Evolutionary conservation across 208 protist species (phyloP).

Genomic region (Plasmodiophora brassicae): DNA sequence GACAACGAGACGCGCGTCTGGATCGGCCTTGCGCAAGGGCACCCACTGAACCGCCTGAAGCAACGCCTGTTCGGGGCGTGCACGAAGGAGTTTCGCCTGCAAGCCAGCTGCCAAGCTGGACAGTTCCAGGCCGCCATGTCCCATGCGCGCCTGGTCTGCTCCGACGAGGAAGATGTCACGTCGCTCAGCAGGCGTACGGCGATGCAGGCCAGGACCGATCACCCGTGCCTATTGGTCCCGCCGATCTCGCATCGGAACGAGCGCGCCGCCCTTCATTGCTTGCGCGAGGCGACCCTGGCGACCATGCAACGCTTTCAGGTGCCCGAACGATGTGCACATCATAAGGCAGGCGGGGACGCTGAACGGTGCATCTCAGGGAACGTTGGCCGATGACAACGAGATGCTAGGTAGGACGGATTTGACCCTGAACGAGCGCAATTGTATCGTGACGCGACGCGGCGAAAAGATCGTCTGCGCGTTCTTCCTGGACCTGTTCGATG

Average conservation of each 20-base stretch:
- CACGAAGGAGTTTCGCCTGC: background rate
- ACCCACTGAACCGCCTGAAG: conserved; percentile 2
- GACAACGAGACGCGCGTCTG: background rate
- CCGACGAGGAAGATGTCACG: too few relatives aligned
- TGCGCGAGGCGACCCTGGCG: too few relatives aligned
- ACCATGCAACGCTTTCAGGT: too few relatives aligned
- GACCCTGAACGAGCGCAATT: background rate
- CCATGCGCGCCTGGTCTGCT: too few relatives aligned
- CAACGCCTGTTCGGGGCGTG: background rate
- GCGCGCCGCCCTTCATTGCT: too few relatives aligned
- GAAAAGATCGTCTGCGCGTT: conserved; percentile 5
- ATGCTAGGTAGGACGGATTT: background rate
- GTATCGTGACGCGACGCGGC: background rate
- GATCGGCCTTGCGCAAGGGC: background rate
- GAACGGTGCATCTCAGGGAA: background rate
- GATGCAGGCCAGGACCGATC: background rate
- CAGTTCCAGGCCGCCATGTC: background rate
- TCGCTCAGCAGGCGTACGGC: background rate
- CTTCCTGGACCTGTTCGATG: too few relatives aligned
- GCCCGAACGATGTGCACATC: background rate
- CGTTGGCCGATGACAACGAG: background rate
- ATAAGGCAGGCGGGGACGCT: background rate
- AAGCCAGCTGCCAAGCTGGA: background rate
- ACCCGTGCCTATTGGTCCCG: background rate
- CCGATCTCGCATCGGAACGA: background rate